Evolutionary conservation across 2,329 filamentous ascomycete species (phyloP).

Genomic region (Monosporascus sp.): DNA sequence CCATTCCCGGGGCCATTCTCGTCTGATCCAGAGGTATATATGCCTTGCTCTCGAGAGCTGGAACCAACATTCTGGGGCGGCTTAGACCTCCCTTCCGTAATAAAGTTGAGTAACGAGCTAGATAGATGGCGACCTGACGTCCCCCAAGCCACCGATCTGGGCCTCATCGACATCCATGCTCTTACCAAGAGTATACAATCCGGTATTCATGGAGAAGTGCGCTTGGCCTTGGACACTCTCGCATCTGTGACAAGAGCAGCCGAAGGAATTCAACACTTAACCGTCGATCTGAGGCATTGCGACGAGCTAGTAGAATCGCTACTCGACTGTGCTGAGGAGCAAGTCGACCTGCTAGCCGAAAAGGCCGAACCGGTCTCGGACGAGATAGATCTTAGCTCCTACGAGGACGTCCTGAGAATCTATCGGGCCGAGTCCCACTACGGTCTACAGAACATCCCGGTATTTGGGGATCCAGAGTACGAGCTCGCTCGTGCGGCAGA

Average conservation of each 20-base stretch:
- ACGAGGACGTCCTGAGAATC: conserved; percentile 81
- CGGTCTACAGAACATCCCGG: conserved; percentile 63
- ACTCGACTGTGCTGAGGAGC: conserved; percentile 85
- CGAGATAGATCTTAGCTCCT: conserved; percentile 73
- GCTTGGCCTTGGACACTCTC: conserved; percentile 80
- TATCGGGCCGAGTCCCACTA: conserved; percentile 65
- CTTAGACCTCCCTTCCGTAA: conserved; percentile 60
- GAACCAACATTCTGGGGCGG: conserved; percentile 60
- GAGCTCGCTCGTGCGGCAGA: conserved; percentile 83
- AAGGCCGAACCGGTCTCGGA: conserved; percentile 82
- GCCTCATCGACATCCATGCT: conserved; percentile 83
- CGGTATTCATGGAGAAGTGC: conserved; percentile 83
- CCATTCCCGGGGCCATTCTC: conserved; percentile 31
- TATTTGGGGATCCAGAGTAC: conserved; percentile 72
- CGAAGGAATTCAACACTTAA: conserved; percentile 56
- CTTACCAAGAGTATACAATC: conserved; percentile 86
- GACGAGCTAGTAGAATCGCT: conserved; percentile 86
- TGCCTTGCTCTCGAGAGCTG: conserved; percentile 45
- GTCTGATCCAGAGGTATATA: conserved; percentile 47
- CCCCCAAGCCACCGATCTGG: conserved; percentile 71
- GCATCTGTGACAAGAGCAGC: conserved; percentile 60
- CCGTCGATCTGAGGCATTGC: conserved; percentile 63
- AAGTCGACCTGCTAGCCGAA: conserved; percentile 78
- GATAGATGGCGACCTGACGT: conserved; percentile 66
- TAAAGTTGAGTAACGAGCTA: conserved; percentile 61